Conservation (phyloP, 2,329 filamentous ascomycete genomes). For the Chalara sp. region DNA sequence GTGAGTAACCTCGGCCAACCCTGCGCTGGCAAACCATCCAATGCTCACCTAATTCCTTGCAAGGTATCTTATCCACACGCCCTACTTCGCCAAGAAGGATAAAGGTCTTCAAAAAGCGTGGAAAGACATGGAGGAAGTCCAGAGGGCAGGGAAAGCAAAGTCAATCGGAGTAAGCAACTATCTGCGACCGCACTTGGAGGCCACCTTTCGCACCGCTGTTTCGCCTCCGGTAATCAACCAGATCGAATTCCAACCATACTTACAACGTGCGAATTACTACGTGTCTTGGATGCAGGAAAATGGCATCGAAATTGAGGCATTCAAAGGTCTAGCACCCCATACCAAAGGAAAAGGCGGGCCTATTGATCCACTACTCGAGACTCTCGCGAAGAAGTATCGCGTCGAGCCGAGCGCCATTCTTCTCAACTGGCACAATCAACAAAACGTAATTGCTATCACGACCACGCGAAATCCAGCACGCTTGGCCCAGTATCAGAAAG, state of each 20-base stretch:
- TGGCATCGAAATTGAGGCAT: conserved; percentile 49
- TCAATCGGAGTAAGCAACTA: conserved; percentile 80
- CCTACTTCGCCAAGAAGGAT: conserved; percentile 43
- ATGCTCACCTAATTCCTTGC: background rate
- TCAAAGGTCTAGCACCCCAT: conserved; percentile 47
- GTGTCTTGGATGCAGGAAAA: conserved; percentile 50
- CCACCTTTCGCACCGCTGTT: conserved; percentile 50
- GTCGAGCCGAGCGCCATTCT: conserved; percentile 49
- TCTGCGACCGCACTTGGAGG: conserved; percentile 46
- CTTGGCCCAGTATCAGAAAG: conserved; percentile 45
- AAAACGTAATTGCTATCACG: conserved; percentile 51
- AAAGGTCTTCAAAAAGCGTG: conserved; percentile 51
- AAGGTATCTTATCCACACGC: conserved; percentile 55
- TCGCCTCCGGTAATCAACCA: conserved; percentile 67
- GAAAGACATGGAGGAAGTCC: conserved; percentile 58
- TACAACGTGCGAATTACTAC: conserved; percentile 53
- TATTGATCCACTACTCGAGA: conserved; percentile 42
- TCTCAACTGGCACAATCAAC: conserved; percentile 54
- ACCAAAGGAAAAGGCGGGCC: conserved; percentile 44
- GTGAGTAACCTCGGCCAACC: conserved; percentile 21
- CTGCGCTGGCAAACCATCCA: conserved; percentile 11
- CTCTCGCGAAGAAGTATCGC: conserved; percentile 50
- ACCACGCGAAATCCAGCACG: conserved; percentile 53
- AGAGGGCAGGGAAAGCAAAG: conserved; percentile 55
- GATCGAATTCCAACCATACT: conserved; percentile 74